phyloP scores from a whole-genome alignment of 106 monocot genomes.

The Acorus calamus region DNA sequence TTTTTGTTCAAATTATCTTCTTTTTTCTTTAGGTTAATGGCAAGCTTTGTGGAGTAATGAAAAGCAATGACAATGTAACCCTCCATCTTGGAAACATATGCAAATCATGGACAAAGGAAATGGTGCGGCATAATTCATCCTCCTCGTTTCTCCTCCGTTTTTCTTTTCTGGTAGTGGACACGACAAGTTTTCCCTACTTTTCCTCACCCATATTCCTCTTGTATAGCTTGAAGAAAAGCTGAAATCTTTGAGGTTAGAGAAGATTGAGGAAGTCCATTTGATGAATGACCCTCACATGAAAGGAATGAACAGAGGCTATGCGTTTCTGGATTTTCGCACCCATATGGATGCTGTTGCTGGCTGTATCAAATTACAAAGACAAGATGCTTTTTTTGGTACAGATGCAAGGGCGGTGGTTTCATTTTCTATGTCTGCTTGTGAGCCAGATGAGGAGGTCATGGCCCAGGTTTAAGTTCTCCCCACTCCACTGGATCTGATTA shows the following conservation, averaged over 20 bases:
- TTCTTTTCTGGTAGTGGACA: too few relatives aligned
- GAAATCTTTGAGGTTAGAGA: slow-evolving; percentile 20
- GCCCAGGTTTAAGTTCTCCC: slow-evolving; percentile 7
- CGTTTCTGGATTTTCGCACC: slow-evolving; percentile 26
- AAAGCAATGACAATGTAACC: slow-evolving; percentile 16
- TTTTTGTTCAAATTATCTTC: not conserved
- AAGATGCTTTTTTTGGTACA: slow-evolving; percentile 14
- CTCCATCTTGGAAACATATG: slow-evolving; percentile 20
- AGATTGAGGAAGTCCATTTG: slow-evolving; percentile 22
- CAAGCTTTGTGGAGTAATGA: slow-evolving; percentile 13
- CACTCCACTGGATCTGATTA: too few relatives aligned
- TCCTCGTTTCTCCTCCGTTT: too few relatives aligned
- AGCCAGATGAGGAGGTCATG: slow-evolving; percentile 19
- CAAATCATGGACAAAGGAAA: slow-evolving; percentile 26
- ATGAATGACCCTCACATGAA: slow-evolving; percentile 12
- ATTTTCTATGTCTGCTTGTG: slow-evolving; percentile 8
- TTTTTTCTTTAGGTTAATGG: slow-evolving; percentile 17
- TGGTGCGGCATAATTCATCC: slow-evolving; percentile 2
- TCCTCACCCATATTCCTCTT: not conserved
- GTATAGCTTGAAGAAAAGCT: slow-evolving; percentile 17
- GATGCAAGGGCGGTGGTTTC: slow-evolving; percentile 18
- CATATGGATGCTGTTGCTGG: slow-evolving; percentile 26
- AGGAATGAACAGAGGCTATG: slow-evolving; percentile 30
- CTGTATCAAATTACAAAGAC: slow-evolving; percentile 14
- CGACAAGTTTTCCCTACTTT: not conserved